A percentile compares a stretch with the other conserved stretches of the same genome.
Evolutionary conservation across 106 monocot species (phyloP).

Genomic region (Phalaenopsis equestris): DNA sequence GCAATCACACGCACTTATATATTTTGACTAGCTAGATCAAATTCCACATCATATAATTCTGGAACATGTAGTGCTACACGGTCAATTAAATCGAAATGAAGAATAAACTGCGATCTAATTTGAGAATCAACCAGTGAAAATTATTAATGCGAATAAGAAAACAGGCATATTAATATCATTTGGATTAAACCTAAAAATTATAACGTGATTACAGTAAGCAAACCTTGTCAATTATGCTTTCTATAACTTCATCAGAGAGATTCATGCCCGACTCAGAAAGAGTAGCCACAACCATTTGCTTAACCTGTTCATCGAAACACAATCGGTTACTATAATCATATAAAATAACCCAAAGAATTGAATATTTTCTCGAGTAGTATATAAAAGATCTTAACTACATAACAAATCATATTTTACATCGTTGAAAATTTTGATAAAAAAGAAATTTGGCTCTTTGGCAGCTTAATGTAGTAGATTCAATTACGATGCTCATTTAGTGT

Average conservation of each 20-base stretch:
- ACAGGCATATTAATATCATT: neutral
- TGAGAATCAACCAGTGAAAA: neutral
- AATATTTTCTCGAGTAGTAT: neutral
- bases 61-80: neutral
- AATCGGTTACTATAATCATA: neutral
- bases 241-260: conserved; percentile 95
- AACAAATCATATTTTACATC: neutral
- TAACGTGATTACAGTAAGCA: neutral
- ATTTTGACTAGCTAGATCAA: neutral
- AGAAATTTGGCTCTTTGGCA: neutral
- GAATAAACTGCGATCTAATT: neutral
- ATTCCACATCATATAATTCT: neutral
- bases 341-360: neutral
- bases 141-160: neutral
- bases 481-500: neutral
- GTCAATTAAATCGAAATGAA: neutral
- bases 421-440: no score
- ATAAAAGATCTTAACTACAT: neutral
- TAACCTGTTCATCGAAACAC: conserved; percentile 40
- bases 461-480: neutral
- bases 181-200: neutral
- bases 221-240: conserved; percentile 97
- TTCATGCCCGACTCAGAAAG: conserved; percentile 99
- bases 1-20: neutral
- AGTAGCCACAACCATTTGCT: conserved; percentile 99